Conservation (phyloP, 768 basidiomycete genomes). For the Harrya chromipes region DNA sequence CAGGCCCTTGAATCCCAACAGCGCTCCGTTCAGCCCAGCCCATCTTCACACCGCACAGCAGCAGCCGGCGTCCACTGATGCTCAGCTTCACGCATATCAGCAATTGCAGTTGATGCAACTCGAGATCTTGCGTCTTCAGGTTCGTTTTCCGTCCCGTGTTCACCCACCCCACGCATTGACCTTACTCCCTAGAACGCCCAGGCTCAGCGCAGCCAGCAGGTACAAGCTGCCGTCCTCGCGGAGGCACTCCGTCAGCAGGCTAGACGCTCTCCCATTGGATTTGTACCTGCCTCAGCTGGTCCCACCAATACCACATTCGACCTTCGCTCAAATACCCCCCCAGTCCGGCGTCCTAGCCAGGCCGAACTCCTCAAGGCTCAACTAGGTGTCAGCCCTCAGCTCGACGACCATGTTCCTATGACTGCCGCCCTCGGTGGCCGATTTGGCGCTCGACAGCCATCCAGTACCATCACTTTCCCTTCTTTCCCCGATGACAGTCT, state of each 20-base stretch:
- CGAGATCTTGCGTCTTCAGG: slow-evolving; percentile 80
- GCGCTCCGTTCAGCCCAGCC: slow-evolving; percentile 43
- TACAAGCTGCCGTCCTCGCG: slow-evolving; percentile 68
- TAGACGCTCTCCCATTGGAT: slow-evolving; percentile 28
- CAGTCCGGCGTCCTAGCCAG: slow-evolving; percentile 67
- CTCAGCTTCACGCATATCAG: slow-evolving; percentile 64
- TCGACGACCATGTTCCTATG: slow-evolving; percentile 71
- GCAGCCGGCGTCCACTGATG: slow-evolving; percentile 38
- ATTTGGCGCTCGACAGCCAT: slow-evolving; percentile 57
- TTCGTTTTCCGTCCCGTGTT: slow-evolving; percentile 26
- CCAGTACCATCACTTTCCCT: slow-evolving; percentile 39
- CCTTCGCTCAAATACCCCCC: slow-evolving; percentile 52
- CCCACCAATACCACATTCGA: slow-evolving; percentile 65
- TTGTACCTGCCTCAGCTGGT: slow-evolving; percentile 69
- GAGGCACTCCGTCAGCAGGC: slow-evolving; percentile 52
- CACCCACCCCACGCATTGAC: slow-evolving; percentile 9
- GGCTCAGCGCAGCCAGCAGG: slow-evolving; percentile 57
- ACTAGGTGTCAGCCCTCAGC: slow-evolving; percentile 41
- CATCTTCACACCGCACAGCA: slow-evolving; percentile 39
- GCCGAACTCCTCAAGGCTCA: slow-evolving; percentile 64
- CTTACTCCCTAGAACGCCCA: slow-evolving; percentile 50
- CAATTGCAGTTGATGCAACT: slow-evolving; percentile 80
- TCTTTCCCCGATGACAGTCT: slow-evolving; percentile 47
- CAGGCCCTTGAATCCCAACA: slow-evolving; percentile 53
- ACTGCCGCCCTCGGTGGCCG: slow-evolving; percentile 75